Conservation (phyloP, 176 grass and related monocot genomes). For the Alopecurus myosuroides region DNA sequence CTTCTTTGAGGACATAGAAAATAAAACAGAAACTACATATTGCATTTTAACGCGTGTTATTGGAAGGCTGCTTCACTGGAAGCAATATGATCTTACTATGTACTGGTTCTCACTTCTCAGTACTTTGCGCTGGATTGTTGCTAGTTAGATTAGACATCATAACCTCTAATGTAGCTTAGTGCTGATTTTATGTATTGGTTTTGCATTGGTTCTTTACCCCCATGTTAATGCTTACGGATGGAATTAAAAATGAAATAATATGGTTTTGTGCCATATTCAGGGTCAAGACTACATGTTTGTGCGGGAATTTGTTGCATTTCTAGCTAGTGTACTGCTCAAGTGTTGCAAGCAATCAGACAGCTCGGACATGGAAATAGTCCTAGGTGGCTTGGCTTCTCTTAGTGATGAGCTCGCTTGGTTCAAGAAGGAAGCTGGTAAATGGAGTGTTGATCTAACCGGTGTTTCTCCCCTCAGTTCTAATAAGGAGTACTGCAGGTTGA, state of each 20-base stretch:
- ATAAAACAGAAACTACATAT: neutral
- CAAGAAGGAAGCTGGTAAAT: conserved; percentile 71
- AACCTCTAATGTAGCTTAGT: neutral
- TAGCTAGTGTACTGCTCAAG: conserved; percentile 68
- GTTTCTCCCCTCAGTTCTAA: conserved; percentile 56
- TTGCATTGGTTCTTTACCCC: neutral
- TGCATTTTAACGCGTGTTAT: neutral
- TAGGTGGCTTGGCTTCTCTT: conserved; percentile 57
- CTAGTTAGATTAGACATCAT: neutral
- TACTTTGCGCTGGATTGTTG: neutral
- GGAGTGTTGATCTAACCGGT: conserved; percentile 49
- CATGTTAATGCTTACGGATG: neutral
- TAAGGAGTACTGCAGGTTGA: conserved; percentile 66
- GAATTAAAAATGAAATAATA: neutral
- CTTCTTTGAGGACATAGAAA: neutral
- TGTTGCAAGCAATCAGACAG: conserved; percentile 56
- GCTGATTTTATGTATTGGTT: neutral
- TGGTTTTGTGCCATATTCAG: conserved; percentile 2
- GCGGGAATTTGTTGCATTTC: conserved; percentile 28
- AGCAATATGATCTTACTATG: neutral
- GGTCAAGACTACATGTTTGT: conserved; percentile 6
- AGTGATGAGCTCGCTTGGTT: conserved; percentile 75
- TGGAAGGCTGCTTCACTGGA: neutral
- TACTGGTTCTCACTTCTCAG: neutral
- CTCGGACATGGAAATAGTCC: conserved; percentile 70